phyloP scores from a whole-genome alignment of 257 asterid genomes.

The Fraxinus americana region DNA sequence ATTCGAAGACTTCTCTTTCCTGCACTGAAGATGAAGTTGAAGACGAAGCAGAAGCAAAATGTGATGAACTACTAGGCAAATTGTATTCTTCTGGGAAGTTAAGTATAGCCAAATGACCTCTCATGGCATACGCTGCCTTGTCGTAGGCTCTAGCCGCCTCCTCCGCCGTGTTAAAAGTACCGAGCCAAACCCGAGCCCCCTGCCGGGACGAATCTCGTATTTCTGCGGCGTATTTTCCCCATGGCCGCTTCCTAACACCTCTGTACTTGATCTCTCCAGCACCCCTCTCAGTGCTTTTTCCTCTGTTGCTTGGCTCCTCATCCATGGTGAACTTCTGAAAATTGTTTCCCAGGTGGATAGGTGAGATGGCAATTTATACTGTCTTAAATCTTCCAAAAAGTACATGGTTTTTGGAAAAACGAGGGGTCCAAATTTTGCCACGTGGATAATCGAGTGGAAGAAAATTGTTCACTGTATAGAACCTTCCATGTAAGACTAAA shows the following conservation, averaged over 20 bases:
- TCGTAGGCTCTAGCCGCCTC: constrained; percentile 54
- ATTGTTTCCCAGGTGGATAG: not conserved
- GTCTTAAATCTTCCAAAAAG: constrained; percentile 16
- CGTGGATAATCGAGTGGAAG: constrained; percentile 13
- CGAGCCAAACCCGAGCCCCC: constrained; percentile 51
- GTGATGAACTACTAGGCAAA: constrained; percentile 39
- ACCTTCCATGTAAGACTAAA: constrained; percentile 23
- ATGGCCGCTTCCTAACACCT: constrained; percentile 51
- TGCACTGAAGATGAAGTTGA: constrained; percentile 19
- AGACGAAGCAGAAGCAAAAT: constrained; percentile 26
- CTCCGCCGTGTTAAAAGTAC: constrained; percentile 45
- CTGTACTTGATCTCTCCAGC: constrained; percentile 40
- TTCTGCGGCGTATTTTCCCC: constrained; percentile 56
- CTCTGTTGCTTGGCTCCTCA: constrained; percentile 9
- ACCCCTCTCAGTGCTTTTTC: not conserved
- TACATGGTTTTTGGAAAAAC: not conserved
- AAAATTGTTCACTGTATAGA: constrained; percentile 13
- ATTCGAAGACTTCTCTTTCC: constrained; percentile 38
- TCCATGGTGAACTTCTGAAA: constrained; percentile 9
- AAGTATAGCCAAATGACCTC: constrained; percentile 49
- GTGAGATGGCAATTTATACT: constrained; percentile 26
- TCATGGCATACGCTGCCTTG: constrained; percentile 42
- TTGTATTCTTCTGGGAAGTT: constrained; percentile 49
- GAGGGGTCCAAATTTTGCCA: constrained; percentile 22
- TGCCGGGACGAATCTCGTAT: constrained; percentile 41